A percentile compares a stretch with the other conserved stretches of the same genome.
These are phyloP conservation scores for Helotiales sp. DNA, from an alignment of 2,329 filamentous ascomycete species.

Conservation along the genomic window DNA sequence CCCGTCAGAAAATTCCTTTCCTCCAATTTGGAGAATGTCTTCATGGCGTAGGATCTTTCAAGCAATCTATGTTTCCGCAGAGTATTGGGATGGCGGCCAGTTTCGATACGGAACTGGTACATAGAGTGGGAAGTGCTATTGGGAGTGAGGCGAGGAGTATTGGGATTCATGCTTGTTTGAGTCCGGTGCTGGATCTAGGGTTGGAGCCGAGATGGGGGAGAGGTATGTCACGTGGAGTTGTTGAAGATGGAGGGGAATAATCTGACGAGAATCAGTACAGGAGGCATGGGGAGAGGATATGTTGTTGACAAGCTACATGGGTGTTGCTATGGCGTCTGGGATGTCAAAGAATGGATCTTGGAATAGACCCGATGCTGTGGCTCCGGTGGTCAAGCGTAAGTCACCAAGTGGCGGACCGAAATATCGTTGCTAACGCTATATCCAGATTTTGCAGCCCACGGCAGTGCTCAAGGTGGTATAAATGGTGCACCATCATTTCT, in stretches of 20 bases:
- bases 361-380: conserved; percentile 43
- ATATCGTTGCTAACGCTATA: neutral
- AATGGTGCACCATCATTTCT: conserved; percentile 47
- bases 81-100: conserved; percentile 42
- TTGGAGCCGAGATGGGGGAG: conserved; percentile 46
- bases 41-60: conserved; percentile 45
- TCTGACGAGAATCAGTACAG: conserved; percentile 19
- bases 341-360: conserved; percentile 46
- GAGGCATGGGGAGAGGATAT: conserved; percentile 50
- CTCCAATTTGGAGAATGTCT: conserved; percentile 46
- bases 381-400: conserved; percentile 43
- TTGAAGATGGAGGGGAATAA: neutral
- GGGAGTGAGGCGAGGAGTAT: conserved; percentile 45
- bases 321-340: conserved; percentile 44
- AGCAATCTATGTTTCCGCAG: conserved; percentile 47
- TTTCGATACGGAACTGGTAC: conserved; percentile 44
- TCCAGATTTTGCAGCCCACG: conserved; percentile 44
- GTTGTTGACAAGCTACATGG: conserved; percentile 45
- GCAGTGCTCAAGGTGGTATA: conserved; percentile 42
- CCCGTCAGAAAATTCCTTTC: conserved; percentile 41
- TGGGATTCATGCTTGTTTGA: conserved; percentile 45
- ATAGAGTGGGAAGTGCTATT: conserved; percentile 44
- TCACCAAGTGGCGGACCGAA: neutral
- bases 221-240: conserved; percentile 10
- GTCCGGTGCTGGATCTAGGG: conserved; percentile 45